A percentile compares a stretch with the other conserved stretches of the same genome.
Evolutionary conservation across 495 filamentous ascomycete species (phyloP).

Genomic region (Haplographium delicatum): DNA sequence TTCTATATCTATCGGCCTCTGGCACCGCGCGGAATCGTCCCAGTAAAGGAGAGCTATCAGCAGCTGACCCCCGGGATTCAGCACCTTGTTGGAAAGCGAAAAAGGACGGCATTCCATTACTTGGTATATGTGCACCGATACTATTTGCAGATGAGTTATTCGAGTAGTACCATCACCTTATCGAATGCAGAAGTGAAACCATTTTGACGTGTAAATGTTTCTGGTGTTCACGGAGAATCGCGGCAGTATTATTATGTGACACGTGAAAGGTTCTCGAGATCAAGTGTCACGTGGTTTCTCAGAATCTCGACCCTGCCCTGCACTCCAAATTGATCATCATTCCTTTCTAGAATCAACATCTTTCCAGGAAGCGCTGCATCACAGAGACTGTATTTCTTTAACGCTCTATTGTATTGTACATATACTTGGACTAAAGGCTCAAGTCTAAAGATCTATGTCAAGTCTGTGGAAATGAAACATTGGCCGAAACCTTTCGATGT

Average conservation of each 20-base stretch:
- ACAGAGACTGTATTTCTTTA: too few relatives aligned
- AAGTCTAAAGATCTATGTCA: too few relatives aligned
- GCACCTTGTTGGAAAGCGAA: conserved; percentile 59
- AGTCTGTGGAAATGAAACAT: too few relatives aligned
- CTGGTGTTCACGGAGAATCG: background rate
- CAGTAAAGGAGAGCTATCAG: conserved; percentile 45
- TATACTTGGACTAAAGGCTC: too few relatives aligned
- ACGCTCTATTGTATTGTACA: too few relatives aligned
- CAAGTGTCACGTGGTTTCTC: too few relatives aligned
- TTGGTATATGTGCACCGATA: background rate
- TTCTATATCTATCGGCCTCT: conserved; percentile 18
- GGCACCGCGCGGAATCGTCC: conserved; percentile 57
- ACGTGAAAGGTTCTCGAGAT: too few relatives aligned
- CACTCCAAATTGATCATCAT: too few relatives aligned
- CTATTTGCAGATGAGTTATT: background rate
- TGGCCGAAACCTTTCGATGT: too few relatives aligned
- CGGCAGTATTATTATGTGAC: background rate
- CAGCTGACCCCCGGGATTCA: conserved; percentile 38
- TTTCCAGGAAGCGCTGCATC: too few relatives aligned
- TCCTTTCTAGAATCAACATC: too few relatives aligned
- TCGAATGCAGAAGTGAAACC: background rate
- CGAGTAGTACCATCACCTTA: background rate
- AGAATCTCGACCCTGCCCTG: too few relatives aligned
- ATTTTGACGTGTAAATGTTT: background rate
- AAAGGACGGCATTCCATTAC: conserved; percentile 48